Evolutionary conservation across 768 basidiomycete genomes (phyloP).

Genomic region (Boletus vermiculosoides): DNA sequence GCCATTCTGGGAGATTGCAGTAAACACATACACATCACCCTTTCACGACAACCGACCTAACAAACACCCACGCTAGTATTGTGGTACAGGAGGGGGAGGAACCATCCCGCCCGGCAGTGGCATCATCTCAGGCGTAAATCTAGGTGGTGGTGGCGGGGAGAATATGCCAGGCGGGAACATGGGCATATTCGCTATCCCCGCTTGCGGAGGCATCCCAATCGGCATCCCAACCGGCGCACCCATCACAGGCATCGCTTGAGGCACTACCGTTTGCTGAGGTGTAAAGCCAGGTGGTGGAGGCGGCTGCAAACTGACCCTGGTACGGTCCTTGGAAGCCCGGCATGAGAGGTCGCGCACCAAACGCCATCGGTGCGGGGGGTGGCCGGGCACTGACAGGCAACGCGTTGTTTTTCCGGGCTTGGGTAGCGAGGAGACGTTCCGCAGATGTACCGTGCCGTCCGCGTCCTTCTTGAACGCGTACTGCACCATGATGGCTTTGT

Average conservation of each 20-base stretch:
- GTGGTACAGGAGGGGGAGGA: constrained; percentile 42
- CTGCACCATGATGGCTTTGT: constrained; percentile 95
- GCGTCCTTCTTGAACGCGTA: constrained; percentile 99
- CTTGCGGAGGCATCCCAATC: constrained; percentile 39
- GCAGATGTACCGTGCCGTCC: constrained; percentile 96
- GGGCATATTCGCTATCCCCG: constrained; percentile 37
- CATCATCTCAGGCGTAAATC: constrained; percentile 54
- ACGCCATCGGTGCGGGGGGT: constrained; percentile 70
- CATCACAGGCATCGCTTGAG: constrained; percentile 40
- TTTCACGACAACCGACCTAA: constrained; percentile 2
- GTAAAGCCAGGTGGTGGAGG: constrained; percentile 81
- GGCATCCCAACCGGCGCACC: constrained; percentile 30
- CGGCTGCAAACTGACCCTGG: constrained; percentile 91
- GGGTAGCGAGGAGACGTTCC: constrained; percentile 93
- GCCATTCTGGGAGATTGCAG: too few relatives aligned
- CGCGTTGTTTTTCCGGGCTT: constrained; percentile 94
- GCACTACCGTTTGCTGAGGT: constrained; percentile 66
- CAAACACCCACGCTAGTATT: constrained; percentile 26
- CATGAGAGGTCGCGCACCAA: constrained; percentile 64
- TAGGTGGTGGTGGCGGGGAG: constrained; percentile 62
- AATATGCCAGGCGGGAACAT: constrained; percentile 49
- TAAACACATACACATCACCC: constrained; percentile 1
- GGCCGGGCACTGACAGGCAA: constrained; percentile 69
- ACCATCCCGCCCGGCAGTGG: constrained; percentile 35
- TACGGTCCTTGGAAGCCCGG: constrained; percentile 75